Base-by-base conservation (phyloP, 257 asterid genomes). In the Sherardia arvensis region DNA sequence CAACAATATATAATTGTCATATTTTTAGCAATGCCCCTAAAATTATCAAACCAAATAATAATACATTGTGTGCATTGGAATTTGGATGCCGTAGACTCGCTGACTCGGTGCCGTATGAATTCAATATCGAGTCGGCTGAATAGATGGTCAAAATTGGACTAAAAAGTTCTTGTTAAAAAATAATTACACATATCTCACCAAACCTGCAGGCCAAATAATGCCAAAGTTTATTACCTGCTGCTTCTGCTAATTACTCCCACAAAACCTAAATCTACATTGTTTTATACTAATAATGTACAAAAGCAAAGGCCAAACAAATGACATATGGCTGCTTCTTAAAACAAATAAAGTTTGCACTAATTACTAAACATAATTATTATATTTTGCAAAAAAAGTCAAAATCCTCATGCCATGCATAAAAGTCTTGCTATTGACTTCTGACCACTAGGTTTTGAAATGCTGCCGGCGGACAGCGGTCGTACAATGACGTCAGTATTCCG, bases 401-500 rank as follows among this genome's bases (percentile, higher is more conserved):
- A 12, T 56, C 8, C 48, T 43, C 25, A 22, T 47, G 56, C 60
- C 48, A 47, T 47, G 15, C 28, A 55, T 18, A 55, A 58, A 58
- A 58, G 40, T 58, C 62, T 36, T 26, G 22, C 1, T 65, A 8
- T 26, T 5, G 62, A 53, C 17, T 69, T 76, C 81, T 70, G 26
- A 5, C 26, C 20, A 69, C 32, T 1, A 14, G 51, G n/a, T 28
- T 32, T 65, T 20, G 29, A 26, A 65, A 29, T 38, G 26, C 34
- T 27, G 36, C 62, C 54, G 25, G 69, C 69, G 3, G 84, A 49
- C 14, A 18, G 11, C 32, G 3, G 81, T 66, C 33, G 65, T 12
- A 71, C 79, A 18, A 77, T 68, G 33, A 66, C 32, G 17, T 54
- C 64, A 0, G 80, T 25, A 12, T 36, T 62, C 0, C 79, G 71